These are phyloP conservation scores for Dalbergia cultrata DNA, from an alignment of 306 rosid species.

Conservation along the genomic window DNA sequence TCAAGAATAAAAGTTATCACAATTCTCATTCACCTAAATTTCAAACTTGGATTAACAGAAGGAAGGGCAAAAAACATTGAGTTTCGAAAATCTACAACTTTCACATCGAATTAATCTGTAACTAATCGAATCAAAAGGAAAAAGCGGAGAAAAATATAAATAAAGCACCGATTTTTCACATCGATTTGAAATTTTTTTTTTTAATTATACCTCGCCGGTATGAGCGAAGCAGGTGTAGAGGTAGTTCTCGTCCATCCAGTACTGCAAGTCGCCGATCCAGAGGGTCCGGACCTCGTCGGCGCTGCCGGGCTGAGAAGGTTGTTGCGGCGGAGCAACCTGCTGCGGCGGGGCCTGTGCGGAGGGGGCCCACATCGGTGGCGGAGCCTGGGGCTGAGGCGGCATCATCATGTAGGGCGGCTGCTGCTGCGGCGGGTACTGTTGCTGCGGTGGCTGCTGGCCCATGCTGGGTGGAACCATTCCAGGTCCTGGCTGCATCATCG, in stretches of 20 bases:
- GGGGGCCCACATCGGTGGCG: slow-evolving; percentile 68
- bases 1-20: not conserved
- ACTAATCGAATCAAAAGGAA: too few species aligned
- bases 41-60: not conserved
- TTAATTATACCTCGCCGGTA: slow-evolving; percentile 76
- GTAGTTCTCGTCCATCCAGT: slow-evolving; percentile 96
- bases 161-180: not conserved
- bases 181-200: too few species aligned
- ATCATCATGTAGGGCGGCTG: slow-evolving; percentile 80
- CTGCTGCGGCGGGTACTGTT: slow-evolving; percentile 53
- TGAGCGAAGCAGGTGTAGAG: slow-evolving; percentile 68
- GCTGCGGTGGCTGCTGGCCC: slow-evolving; percentile 71
- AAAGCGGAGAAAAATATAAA: too few species aligned
- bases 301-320: slow-evolving; percentile 55
- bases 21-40: not conserved
- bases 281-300: slow-evolving; percentile 91
- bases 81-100: not conserved
- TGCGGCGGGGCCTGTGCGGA: slow-evolving; percentile 57
- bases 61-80: not conserved
- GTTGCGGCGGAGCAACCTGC: slow-evolving; percentile 41
- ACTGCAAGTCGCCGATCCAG: slow-evolving; percentile 97
- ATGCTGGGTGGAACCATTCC: slow-evolving; percentile 68
- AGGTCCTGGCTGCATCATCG: slow-evolving; percentile 84
- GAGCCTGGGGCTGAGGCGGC: slow-evolving; percentile 70
- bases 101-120: not conserved